Base-by-base conservation (phyloP, 495 filamentous ascomycete genomes). In the Acidomyces sp. region DNA sequence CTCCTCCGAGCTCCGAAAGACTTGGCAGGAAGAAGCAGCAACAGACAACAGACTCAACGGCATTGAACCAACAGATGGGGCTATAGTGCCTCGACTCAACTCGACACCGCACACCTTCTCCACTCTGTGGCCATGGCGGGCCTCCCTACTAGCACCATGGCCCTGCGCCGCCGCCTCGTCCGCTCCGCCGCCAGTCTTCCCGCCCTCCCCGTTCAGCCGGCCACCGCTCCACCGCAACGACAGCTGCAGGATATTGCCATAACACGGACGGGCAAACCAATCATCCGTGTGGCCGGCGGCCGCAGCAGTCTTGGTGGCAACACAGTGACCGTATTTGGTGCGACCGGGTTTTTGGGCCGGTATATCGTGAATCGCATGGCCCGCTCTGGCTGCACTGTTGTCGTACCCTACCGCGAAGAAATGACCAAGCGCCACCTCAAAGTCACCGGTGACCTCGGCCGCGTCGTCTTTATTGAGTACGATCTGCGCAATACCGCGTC, bases 361-460 rank as follows among this genome's bases (percentile, higher is more conserved):
- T 99, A 99, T 62, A 92, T 99, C 62, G 90, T 96, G 54, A 92
- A 93, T 64, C 74, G 80, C 54, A 76, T 99, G 55, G 90, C 90
- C 93, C 48, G 48, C 31, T 15, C 43, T 9, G 48, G 48, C 11
- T 41, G 84, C 62, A 93, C 78, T 33, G 88, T 96, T 32, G 74
- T 99, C 32, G 60, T 96, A 42, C 90, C 90, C 32, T 99, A 75
- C 71, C 78, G 90, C 23, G 90, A 99, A 66, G 92, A 96, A 65
- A 94, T 94, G 86, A 67, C 77, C 41, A 96, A 94, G 74, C 79
- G 90, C 51, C 86, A 96, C 65, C 68, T 99, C 59, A 99, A 94
- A 64, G 74, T 93, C 37, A 71, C 85, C 27, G 90, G 90, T 62
- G 90, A 99, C 68, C 69, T 99, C 30, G 90, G 90, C 35, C 72